phyloP scores from a whole-genome alignment of 371 early-diverging fungal genomes.

The Lichtheimia ornata region DNA sequence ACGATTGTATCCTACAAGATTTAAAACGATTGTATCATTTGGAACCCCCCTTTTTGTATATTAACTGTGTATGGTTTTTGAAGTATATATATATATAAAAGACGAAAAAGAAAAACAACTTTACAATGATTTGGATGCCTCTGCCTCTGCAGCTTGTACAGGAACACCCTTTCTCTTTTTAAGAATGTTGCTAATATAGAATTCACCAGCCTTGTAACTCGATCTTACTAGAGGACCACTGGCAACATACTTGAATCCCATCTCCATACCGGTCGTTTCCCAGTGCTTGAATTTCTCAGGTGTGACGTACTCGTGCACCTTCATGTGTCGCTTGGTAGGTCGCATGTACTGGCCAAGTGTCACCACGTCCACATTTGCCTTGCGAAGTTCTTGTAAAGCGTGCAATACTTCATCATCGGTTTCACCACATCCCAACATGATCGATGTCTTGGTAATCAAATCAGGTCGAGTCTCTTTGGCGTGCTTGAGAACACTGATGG shows the following conservation, averaged over 20 bases:
- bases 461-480: slow-evolving; percentile 81
- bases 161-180: slow-evolving; percentile 55
- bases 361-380: slow-evolving; percentile 89
- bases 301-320: slow-evolving; percentile 92
- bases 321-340: slow-evolving; percentile 98
- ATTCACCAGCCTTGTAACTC: slow-evolving; percentile 98
- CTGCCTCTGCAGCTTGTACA: slow-evolving; percentile 1
- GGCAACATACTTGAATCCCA: slow-evolving; percentile 96
- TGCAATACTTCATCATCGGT: slow-evolving; percentile 90
- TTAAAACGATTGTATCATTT: slow-evolving; percentile 5
- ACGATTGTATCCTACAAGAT: slow-evolving; percentile 11
- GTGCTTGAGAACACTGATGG: slow-evolving; percentile 83
- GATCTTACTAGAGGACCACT: slow-evolving; percentile 95
- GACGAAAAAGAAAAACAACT: no score
- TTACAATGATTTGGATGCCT: no score
- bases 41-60: no score
- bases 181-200: slow-evolving; percentile 89
- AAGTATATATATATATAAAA: no score
- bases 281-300: slow-evolving; percentile 94
- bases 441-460: slow-evolving; percentile 93
- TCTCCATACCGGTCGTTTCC: slow-evolving; percentile 77
- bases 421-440: slow-evolving; percentile 98
- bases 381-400: slow-evolving; percentile 85
- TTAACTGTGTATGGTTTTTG: no score
- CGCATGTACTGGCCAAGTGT: slow-evolving; percentile 99